Evolutionary conservation across 495 filamentous ascomycete genomes (phyloP), one percentile per base, ranked within the genome.

Genomic region (Letharia columbiana): DNA sequence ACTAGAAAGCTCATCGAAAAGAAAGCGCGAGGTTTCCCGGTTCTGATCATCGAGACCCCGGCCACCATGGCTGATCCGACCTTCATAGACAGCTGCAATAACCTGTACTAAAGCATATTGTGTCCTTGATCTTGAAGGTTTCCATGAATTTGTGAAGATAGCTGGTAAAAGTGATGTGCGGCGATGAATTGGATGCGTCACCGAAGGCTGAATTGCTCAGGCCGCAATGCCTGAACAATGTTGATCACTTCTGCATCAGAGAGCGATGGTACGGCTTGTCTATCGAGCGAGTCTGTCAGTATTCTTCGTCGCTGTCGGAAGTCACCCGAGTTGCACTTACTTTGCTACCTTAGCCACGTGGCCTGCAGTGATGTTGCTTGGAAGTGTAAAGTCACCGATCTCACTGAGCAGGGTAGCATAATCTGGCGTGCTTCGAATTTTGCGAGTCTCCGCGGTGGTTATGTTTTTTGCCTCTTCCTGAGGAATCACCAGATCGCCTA

Each of bases 401-500:
- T 61, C 59, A 20, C 10, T 37, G 39, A 61, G 40, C 33, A 57
- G n/a, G 28, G 54, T 20, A 9, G 20, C 33, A 57, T 57, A 57
- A n/a, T 35, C 33, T 2, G 31, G 31, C 15, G 15, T 15, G 31
- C 33, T 37, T 57, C 54, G 54, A 20, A 1, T 35, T 10, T 37
- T 18, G 31, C 28, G 50, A 54, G 15, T 37, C 15, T 57, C 4
- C 15, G 33, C 6, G 7, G 33, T 20, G 54, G 54, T 57, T 1
- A 1, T 4, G 20, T 57, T 57, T 37, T 3, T 3, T 57, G 15
- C 28, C 54, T 23, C 31, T 35, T n/a, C 37, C 44, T 61, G 18
- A 61, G 59, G 59, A 9, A 61, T 61, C n/a, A 44, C 39, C n/a
- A 61, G 39, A 37, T 61, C 59, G 18, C 59, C 39, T 18, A 61